Conservation (phyloP, 2,329 filamentous ascomycete genomes). For the Botryotinia narcissicola region DNA sequence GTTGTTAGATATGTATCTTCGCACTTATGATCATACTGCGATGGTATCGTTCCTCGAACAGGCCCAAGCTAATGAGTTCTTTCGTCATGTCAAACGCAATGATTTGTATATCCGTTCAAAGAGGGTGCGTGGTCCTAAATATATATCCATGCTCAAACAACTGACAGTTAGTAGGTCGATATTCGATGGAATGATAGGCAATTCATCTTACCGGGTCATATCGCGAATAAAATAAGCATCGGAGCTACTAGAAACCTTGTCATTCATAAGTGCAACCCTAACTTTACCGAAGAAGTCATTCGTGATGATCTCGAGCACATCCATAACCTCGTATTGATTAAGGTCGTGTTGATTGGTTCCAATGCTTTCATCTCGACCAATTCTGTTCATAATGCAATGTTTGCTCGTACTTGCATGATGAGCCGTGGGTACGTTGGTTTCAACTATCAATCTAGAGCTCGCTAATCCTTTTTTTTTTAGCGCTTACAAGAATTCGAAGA, state of each 20-base stretch:
- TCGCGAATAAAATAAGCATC: slow-evolving; percentile 59
- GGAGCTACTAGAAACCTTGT: slow-evolving; percentile 75
- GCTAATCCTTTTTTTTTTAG: slow-evolving; percentile 40
- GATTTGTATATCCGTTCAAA: slow-evolving; percentile 69
- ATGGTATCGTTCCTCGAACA: slow-evolving; percentile 69
- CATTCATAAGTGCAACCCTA: slow-evolving; percentile 57
- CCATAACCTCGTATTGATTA: slow-evolving; percentile 71
- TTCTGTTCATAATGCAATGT: slow-evolving; percentile 72
- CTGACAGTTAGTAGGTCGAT: slow-evolving; percentile 52
- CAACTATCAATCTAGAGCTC: slow-evolving; percentile 25
- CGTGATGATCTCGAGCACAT: slow-evolving; percentile 79
- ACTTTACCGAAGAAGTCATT: slow-evolving; percentile 61
- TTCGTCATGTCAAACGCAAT: slow-evolving; percentile 60
- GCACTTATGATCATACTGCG: slow-evolving; percentile 56
- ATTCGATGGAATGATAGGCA: slow-evolving; percentile 70
- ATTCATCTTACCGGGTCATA: slow-evolving; percentile 61
- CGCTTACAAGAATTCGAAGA: slow-evolving; percentile 66
- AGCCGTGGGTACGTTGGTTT: slow-evolving; percentile 39
- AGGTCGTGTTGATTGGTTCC: slow-evolving; percentile 55
- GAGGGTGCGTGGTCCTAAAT: slow-evolving; percentile 49
- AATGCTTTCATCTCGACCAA: slow-evolving; percentile 72
- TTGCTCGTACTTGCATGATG: slow-evolving; percentile 77
- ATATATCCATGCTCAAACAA: background rate
- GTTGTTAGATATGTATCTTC: slow-evolving; percentile 66
- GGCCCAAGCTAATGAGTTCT: slow-evolving; percentile 61